These are phyloP conservation scores for Gillenia trifoliata DNA, from an alignment of 306 rosid species.

Conservation along the genomic window DNA sequence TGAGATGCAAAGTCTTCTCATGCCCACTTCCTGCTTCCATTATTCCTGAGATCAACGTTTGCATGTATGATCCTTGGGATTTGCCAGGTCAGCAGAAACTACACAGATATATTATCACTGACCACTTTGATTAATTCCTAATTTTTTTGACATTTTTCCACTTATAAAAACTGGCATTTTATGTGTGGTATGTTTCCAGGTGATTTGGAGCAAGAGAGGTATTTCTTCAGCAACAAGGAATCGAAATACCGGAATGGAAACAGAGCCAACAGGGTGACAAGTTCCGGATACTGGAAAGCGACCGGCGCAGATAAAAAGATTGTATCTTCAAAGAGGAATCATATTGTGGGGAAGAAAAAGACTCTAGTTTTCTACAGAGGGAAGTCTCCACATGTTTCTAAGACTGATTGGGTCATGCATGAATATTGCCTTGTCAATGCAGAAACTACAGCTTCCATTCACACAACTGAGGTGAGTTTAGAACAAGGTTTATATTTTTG, in stretches of 20 bases:
- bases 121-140: background rate
- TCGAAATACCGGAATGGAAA: conserved; percentile 49
- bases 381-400: conserved; percentile 45
- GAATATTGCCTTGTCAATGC: conserved; percentile 61
- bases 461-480: conserved; percentile 28
- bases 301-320: conserved; percentile 68
- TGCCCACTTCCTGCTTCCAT: conserved; percentile 76
- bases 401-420: conserved; percentile 77
- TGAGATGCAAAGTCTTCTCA: conserved; percentile 66
- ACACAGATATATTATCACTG: background rate
- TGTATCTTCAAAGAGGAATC: conserved; percentile 29
- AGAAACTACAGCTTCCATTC: background rate
- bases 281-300: conserved; percentile 83
- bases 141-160: background rate
- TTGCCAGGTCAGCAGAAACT: conserved; percentile 45
- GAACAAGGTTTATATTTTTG: background rate
- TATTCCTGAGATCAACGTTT: conserved; percentile 71
- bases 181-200: conserved; percentile 20
- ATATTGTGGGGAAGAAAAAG: conserved; percentile 56
- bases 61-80: conserved; percentile 84
- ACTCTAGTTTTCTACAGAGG: conserved; percentile 60
- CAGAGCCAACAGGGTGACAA: conserved; percentile 59
- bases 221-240: conserved; percentile 67
- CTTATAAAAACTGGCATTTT: background rate
- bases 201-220: conserved; percentile 53